A percentile compares a stretch with the other conserved stretches of the same genome.
Conservation (phyloP, 441 rosid species). For the Pelargonium australe region DNA sequence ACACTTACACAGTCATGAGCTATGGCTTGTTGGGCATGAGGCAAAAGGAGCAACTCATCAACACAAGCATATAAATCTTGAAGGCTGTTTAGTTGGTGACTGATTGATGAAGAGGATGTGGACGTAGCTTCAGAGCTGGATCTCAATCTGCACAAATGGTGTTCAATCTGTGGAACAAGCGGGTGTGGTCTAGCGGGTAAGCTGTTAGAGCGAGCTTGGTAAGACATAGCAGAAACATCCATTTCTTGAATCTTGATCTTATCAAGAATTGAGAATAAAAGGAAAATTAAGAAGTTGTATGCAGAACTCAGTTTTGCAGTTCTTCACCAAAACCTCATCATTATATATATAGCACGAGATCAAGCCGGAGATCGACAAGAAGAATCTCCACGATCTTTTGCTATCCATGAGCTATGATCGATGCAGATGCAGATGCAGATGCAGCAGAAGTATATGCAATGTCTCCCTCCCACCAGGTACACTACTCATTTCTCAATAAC, state of each 20-base stretch:
- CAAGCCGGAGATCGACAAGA: no score
- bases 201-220: slow-evolving; percentile 37
- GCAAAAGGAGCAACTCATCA: slow-evolving; percentile 30
- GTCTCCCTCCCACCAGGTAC: no score
- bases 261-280: no score
- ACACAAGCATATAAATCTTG: slow-evolving; percentile 40
- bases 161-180: slow-evolving; percentile 21
- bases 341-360: no score
- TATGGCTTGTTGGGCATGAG: slow-evolving; percentile 28
- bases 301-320: background rate
- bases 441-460: no score
- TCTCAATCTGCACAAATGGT: slow-evolving; percentile 28
- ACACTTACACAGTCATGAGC: slow-evolving; percentile 21
- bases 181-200: slow-evolving; percentile 37
- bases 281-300: background rate
- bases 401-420: no score
- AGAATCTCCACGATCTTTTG: no score
- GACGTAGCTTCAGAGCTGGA: slow-evolving; percentile 19
- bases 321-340: background rate
- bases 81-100: slow-evolving; percentile 23
- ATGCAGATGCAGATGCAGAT: no score
- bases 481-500: no score
- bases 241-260: background rate
- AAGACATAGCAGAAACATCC: background rate
- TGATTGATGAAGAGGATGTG: slow-evolving; percentile 28